Base-by-base conservation (phyloP, 768 basidiomycete genomes). In the Boletellus emodensis region DNA sequence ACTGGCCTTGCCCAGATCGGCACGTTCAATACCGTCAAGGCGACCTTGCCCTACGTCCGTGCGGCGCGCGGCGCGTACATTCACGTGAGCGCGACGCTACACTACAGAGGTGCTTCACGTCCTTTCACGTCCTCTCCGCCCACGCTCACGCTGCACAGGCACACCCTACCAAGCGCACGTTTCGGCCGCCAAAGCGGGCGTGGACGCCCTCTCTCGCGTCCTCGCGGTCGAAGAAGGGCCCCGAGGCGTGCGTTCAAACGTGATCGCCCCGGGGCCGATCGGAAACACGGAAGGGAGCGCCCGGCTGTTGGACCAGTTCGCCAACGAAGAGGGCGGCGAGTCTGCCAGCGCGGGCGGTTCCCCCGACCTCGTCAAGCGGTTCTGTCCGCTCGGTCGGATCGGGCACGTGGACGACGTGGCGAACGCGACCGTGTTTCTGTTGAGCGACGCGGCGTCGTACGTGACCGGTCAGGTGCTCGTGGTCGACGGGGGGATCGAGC, bases 211-310 rank as follows among this genome's bases (percentile, higher is more conserved):
- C 6, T 90, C 89, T 48, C 76, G 78, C 2, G 93, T 90, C 3
- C 70, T 97, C 24, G 93, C 94, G 2, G 81, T 95, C 12, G 94
- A 98, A 71, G 94, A 95, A 71, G 95, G 94, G 1, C 95, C 94
- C 4, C 79, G 83, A 58, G 95, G 95, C n/a, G 83, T 98, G 17
- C 84, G 94, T 40, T 90, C 90, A 15, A 96, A 92, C 59, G 82
- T 89, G 41, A 83, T 93, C 58, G 78, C 90, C 4, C 90, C 91
- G 5, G 88, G 94, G 3, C 84, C 89, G 6, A 94, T 95, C 50
- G 78, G 60, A 62, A 82, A 75, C 10, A 96, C 95, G 1, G 91
- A 88, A 65, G 87, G 86, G 47, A 72, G 78, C 68, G 73, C 78
- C 53, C 82, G 85, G n/a, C 76, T 90, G 30, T 59, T 68, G 12